phyloP scores from a whole-genome alignment of 495 filamentous ascomycete genomes.

The Daldinia decipiens region DNA sequence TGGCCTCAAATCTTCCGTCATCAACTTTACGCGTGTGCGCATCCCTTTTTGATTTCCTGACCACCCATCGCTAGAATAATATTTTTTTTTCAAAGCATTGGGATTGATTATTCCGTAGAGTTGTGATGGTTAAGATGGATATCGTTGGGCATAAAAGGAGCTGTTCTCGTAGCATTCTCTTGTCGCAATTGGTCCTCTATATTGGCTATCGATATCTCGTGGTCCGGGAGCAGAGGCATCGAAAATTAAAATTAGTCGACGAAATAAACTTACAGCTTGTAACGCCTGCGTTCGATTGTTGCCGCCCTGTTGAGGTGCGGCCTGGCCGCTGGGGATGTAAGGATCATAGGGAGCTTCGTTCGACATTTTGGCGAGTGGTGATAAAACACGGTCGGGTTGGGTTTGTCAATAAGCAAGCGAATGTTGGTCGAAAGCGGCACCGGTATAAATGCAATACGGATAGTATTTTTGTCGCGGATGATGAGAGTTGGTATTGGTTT shows the following conservation, averaged over 20 bases:
- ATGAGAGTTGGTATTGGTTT: constrained; percentile 29
- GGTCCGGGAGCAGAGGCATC: constrained; percentile 38
- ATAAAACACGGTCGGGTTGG: constrained; percentile 37
- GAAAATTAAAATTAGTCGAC: constrained; percentile 14
- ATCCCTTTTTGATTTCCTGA: constrained; percentile 6
- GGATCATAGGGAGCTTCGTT: constrained; percentile 86
- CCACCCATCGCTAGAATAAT: background rate
- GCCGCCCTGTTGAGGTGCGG: constrained; percentile 53
- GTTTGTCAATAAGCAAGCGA: constrained; percentile 11
- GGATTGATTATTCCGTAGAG: background rate
- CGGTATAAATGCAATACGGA: constrained; percentile 29
- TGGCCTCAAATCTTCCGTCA: constrained; percentile 4
- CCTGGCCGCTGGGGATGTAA: constrained; percentile 80
- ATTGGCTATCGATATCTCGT: constrained; percentile 35
- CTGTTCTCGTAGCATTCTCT: background rate
- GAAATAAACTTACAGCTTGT: constrained; percentile 75
- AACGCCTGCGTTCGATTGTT: constrained; percentile 70
- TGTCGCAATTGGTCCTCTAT: constrained; percentile 22
- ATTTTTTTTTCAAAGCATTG: background rate
- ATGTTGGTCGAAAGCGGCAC: constrained; percentile 10
- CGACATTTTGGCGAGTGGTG: constrained; percentile 65
- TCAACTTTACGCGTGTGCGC: constrained; percentile 9
- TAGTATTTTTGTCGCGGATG: constrained; percentile 20
- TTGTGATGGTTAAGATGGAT: constrained; percentile 7
- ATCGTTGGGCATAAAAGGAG: constrained; percentile 1